Evolutionary conservation across 257 asterid genomes (phyloP).

Genomic region (Cinchona pubescens): DNA sequence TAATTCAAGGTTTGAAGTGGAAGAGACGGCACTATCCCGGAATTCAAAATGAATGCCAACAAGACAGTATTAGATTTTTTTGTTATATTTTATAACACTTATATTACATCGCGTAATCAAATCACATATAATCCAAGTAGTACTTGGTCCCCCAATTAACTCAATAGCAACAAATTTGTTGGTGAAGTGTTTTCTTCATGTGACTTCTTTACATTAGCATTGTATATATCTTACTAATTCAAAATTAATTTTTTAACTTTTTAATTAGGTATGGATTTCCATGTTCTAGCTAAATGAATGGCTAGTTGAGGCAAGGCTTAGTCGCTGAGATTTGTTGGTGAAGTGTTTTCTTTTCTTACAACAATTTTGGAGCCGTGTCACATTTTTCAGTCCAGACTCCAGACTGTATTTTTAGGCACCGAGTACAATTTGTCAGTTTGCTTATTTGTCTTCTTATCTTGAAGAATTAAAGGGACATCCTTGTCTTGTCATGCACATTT

Average conservation of each 20-base stretch:
- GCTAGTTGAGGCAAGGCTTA: background rate
- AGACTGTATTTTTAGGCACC: background rate
- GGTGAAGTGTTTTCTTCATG: too few relatives aligned
- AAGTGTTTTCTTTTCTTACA: background rate
- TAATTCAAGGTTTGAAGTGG: background rate
- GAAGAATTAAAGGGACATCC: background rate
- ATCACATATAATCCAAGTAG: background rate
- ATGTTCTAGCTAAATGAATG: background rate
- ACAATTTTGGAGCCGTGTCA: background rate
- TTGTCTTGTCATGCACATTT: background rate
- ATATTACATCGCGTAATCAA: too few relatives aligned
- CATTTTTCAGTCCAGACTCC: background rate
- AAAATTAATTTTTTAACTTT: constrained; percentile 3
- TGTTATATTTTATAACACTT: too few relatives aligned
- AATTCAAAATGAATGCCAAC: background rate
- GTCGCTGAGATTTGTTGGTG: background rate
- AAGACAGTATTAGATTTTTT: too few relatives aligned
- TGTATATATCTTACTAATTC: background rate
- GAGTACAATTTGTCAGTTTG: background rate
- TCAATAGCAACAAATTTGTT: too few relatives aligned
- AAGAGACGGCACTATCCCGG: background rate
- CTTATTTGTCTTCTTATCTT: background rate
- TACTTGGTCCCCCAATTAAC: constrained; percentile 8
- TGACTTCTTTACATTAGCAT: constrained; percentile 24
- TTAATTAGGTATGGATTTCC: background rate